phyloP scores from a whole-genome alignment of 306 rosid genomes.

The Trifolium repens region DNA sequence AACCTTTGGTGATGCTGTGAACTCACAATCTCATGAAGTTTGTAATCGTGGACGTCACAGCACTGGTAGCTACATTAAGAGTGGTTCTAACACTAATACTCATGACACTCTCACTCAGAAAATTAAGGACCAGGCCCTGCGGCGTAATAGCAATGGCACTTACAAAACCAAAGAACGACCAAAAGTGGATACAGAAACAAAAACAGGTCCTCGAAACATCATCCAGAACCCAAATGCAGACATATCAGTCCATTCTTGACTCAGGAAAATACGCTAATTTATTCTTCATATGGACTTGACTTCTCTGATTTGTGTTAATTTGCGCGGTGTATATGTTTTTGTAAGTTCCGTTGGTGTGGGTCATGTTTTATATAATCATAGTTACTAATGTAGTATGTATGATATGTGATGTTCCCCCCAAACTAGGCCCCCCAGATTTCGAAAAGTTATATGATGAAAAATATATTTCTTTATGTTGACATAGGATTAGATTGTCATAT shows the following conservation, averaged over 20 bases:
- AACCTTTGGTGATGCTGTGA: slow-evolving; percentile 72
- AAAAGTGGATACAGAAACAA: slow-evolving; percentile 57
- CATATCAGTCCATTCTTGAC: slow-evolving; percentile 67
- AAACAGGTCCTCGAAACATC: slow-evolving; percentile 52
- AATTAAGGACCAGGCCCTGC: slow-evolving; percentile 50
- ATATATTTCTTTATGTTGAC: slow-evolving; percentile 30
- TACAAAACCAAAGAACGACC: slow-evolving; percentile 57
- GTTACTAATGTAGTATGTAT: slow-evolving; percentile 48
- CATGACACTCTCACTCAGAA: slow-evolving; percentile 45
- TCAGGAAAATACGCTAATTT: slow-evolving; percentile 48
- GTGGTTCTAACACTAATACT: slow-evolving; percentile 38
- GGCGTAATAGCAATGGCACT: slow-evolving; percentile 51
- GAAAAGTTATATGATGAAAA: slow-evolving; percentile 2
- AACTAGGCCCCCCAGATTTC: slow-evolving; percentile 27
- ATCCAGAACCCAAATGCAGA: slow-evolving; percentile 59
- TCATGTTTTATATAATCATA: slow-evolving; percentile 54
- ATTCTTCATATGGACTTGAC: slow-evolving; percentile 59
- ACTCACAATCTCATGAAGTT: slow-evolving; percentile 44
- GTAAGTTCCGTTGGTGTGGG: slow-evolving; percentile 60
- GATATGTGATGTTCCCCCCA: slow-evolving; percentile 37
- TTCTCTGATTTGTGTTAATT: slow-evolving; percentile 54
- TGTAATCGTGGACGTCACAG: slow-evolving; percentile 74
- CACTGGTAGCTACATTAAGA: slow-evolving; percentile 50
- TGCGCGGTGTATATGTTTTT: slow-evolving; percentile 80
- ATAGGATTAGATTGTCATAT: slow-evolving; percentile 31